Evolutionary conservation across 257 asterid species (phyloP), one percentile per base, ranked within the genome.

Genomic region (Cynanchum wilfordii): DNA sequence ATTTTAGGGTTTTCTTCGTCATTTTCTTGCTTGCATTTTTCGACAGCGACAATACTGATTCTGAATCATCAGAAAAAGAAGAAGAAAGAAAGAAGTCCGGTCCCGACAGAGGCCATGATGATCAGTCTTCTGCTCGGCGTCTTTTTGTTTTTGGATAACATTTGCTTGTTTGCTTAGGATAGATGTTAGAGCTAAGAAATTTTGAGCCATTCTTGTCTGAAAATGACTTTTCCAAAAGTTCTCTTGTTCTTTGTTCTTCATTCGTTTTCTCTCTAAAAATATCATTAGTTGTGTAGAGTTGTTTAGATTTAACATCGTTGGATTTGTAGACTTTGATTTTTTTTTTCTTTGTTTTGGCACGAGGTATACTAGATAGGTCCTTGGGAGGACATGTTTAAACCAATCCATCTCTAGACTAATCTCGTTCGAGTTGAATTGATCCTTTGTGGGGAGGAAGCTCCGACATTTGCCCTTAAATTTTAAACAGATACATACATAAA

Each of bases 141-240:
- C 58, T 45, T 65, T 17, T 57, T 66, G n/a, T 10, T 66, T 40
- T 57, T 51, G n/a, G 54, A 52, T 64, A 51, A 51, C 44, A 19
- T 73, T 16, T 20, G 42, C 3, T 49, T 59, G 69, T 25, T 49
- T 6, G 16, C 9, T 55, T 29, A 24, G 11, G 19, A 30, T 47
- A 13, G 38, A 33, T 33, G 38, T 33, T 29, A 10, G 49, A 19
- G 3, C 11, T 29, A 24, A 25, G 36, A 45, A 56, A 1, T 27
- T 49, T 47, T 17, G 70, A 15, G 25, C 76, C 62, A n/a, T 54
- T 54, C 40, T 33, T n/a, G 58, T 59, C 40, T 6, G 69, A 59
- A 71, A 58, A 16, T 15, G 68, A 72, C n/a, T 15, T 15, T 3
- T 42, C 0, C 68, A 5, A 24, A 58, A 42, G 27, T 17, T 15